Base-by-base conservation (phyloP, 2,329 filamentous ascomycete genomes). In the Spiromastix sp. region DNA sequence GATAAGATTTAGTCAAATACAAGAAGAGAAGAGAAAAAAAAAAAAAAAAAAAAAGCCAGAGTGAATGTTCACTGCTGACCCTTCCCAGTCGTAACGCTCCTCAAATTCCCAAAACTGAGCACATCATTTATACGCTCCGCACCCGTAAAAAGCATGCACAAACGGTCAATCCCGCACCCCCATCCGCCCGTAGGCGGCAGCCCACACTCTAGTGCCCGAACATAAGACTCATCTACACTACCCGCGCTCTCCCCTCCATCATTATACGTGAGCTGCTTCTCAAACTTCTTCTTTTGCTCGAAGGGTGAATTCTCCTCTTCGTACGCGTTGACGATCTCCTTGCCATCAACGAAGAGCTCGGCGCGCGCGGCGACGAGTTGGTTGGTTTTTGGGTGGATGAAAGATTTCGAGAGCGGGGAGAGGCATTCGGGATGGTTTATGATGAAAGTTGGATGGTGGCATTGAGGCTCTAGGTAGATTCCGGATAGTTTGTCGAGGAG, bases 261-360 rank as follows among this genome's bases (percentile, higher is more conserved):
- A 38, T 62, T 62, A 42, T 57, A 68, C 12, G 50, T 51, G 2
- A 68, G 52, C 49, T 79, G 76, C 43, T 71, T 70, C 30, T 77
- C 60, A 44, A 98, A 86, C 59, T 98, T 98, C 37, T 73, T 69
- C 30, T 83, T 72, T 62, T 98, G 91, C 49, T 81, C 82, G 36
- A 81, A 78, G 0, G 91, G 91, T 34, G 85, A 83, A 58, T 98
- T 98, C 57, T 98, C 91, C 61, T 98, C 91, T 57, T 98, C 91
- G 58, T 98, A 98, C 66, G 89, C 93, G 59, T 98, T 98, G 41
- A 89, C 85, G 20, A 94, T 71, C 55, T 98, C 91, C 36, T 77
- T 75, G 26, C 81, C 77, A 32, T 75, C 64, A 42, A 93, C 74
- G 60, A 93, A 94, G 15, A 94, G 72, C 60, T 95, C 87, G 0